These are phyloP conservation scores for Malus sylvestris DNA, from an alignment of 306 rosid species.

Conservation along the genomic window DNA sequence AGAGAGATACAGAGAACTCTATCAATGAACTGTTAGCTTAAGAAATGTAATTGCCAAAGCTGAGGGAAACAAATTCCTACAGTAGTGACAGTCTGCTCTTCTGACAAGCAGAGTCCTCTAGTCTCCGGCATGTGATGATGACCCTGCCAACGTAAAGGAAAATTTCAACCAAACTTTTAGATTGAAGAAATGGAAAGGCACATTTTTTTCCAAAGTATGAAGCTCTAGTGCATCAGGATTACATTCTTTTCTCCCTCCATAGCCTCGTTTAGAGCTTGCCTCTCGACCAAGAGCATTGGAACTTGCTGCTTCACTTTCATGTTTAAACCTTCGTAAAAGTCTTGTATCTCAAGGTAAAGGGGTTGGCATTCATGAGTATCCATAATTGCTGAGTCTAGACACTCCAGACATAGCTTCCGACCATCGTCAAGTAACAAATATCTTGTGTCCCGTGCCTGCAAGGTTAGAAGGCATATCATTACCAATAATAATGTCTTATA, in stretches of 20 bases:
- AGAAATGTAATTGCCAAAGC: background rate
- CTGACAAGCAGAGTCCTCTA: slow-evolving; percentile 96
- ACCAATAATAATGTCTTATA: slow-evolving; percentile 7
- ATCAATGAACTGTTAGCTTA: background rate
- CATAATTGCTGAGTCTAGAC: slow-evolving; percentile 93
- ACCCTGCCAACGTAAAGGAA: slow-evolving; percentile 46
- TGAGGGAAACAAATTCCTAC: slow-evolving; percentile 38
- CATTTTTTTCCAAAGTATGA: background rate
- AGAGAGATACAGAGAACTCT: slow-evolving; percentile 1
- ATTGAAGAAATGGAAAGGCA: background rate
- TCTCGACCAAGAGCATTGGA: slow-evolving; percentile 99
- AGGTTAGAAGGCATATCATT: slow-evolving; percentile 27
- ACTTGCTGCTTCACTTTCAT: slow-evolving; percentile 98
- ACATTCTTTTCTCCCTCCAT: slow-evolving; percentile 97
- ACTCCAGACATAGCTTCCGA: slow-evolving; percentile 86
- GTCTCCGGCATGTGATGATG: slow-evolving; percentile 98
- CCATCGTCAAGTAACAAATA: slow-evolving; percentile 92
- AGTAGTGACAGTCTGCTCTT: slow-evolving; percentile 85
- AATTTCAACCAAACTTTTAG: background rate
- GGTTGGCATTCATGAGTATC: slow-evolving; percentile 98
- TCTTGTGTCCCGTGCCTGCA: slow-evolving; percentile 77
- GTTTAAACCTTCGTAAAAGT: slow-evolving; percentile 82
- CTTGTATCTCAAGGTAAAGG: slow-evolving; percentile 94
- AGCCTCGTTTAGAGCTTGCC: slow-evolving; percentile 97
- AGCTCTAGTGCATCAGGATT: slow-evolving; percentile 3